Evolutionary conservation across 179 eudicot genomes (phyloP).

Genomic region (Camellia oleifera): DNA sequence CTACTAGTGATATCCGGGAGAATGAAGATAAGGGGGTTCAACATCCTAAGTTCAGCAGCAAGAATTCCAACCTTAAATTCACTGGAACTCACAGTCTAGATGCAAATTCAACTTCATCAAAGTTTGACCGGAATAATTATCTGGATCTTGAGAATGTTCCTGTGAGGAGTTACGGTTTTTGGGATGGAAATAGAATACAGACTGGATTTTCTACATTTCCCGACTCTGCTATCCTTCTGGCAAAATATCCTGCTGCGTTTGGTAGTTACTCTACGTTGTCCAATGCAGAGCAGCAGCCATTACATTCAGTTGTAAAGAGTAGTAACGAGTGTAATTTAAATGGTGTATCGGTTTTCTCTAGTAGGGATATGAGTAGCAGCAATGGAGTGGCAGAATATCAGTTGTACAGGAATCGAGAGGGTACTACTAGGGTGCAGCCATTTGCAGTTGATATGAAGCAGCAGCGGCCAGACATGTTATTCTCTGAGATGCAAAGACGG

Average conservation of each 20-base stretch:
- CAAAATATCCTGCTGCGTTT: slow-evolving; percentile 61
- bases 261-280: slow-evolving; percentile 33
- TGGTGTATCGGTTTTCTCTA: slow-evolving; percentile 28
- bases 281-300: slow-evolving; percentile 39
- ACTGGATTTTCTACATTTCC: slow-evolving; percentile 53
- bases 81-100: slow-evolving; percentile 19
- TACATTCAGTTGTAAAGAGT: slow-evolving; percentile 22
- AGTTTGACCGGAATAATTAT: slow-evolving; percentile 27
- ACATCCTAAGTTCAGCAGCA: slow-evolving; percentile 16
- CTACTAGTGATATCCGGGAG: slow-evolving; percentile 8
- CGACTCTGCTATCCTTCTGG: slow-evolving; percentile 56
- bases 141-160: slow-evolving; percentile 47
- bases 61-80: slow-evolving; percentile 24
- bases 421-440: slow-evolving; percentile 30
- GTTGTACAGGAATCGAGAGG: slow-evolving; percentile 25
- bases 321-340: slow-evolving; percentile 26
- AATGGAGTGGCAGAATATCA: slow-evolving; percentile 30
- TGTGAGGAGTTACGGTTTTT: slow-evolving; percentile 47
- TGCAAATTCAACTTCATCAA: slow-evolving; percentile 24
- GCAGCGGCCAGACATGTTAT: slow-evolving; percentile 26
- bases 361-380: slow-evolving; percentile 32
- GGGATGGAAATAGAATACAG: slow-evolving; percentile 65
- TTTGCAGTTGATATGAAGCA: slow-evolving; percentile 42
- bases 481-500: slow-evolving; percentile 39
- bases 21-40: slow-evolving; percentile 18